Evolutionary conservation across 2,329 filamentous ascomycete species (phyloP).

Genomic region (Claviceps sp.): DNA sequence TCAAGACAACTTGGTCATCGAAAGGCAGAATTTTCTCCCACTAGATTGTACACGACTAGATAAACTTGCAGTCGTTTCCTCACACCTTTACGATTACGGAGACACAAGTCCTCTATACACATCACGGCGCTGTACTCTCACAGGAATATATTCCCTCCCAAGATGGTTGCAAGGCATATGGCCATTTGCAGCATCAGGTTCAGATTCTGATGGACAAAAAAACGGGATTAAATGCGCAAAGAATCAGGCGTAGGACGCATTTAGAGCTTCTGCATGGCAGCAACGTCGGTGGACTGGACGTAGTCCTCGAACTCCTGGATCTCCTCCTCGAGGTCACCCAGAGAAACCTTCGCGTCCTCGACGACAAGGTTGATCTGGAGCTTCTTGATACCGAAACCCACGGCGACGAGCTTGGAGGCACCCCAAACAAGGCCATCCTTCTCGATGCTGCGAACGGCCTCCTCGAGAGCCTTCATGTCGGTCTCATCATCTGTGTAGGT

Average conservation of each 20-base stretch:
- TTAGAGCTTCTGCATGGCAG: conserved; percentile 89
- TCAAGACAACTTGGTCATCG: no score
- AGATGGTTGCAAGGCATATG: neutral
- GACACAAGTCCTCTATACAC: no score
- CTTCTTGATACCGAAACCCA: conserved; percentile 98
- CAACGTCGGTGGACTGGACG: conserved; percentile 87
- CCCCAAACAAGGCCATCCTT: conserved; percentile 96
- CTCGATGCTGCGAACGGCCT: conserved; percentile 67
- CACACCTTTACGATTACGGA: no score
- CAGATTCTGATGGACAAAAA: neutral
- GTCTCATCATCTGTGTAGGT: conserved; percentile 67
- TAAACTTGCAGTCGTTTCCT: no score
- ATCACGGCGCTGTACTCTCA: no score
- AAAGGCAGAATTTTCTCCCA: no score
- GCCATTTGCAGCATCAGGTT: neutral
- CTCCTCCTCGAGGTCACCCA: conserved; percentile 74
- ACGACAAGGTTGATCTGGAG: conserved; percentile 96
- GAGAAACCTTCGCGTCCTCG: conserved; percentile 91
- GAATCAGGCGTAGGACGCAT: conserved; percentile 1
- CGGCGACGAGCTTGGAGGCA: conserved; percentile 72
- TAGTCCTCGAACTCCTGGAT: conserved; percentile 80
- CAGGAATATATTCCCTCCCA: neutral
- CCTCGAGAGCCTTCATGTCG: conserved; percentile 72
- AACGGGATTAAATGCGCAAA: neutral
- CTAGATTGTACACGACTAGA: no score